Conservation (phyloP, 192 early-diverging fungal species). For the Chytriomyces sp. region DNA sequence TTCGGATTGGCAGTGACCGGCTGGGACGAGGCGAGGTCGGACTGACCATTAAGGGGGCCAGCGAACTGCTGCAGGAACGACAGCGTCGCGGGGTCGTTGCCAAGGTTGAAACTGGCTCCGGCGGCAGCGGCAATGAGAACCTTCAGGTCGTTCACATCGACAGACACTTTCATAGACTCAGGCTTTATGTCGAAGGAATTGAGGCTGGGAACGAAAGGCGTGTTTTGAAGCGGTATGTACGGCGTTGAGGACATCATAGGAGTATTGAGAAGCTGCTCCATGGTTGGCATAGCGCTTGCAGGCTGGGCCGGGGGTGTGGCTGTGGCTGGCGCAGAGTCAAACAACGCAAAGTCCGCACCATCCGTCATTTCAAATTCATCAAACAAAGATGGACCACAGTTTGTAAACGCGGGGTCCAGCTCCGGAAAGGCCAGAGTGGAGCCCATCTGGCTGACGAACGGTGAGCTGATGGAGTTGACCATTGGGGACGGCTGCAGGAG, state of each 20-base stretch:
- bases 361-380: conserved; percentile 16
- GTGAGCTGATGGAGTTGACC: conserved; percentile 1
- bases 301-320: not conserved
- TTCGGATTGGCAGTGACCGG: not conserved
- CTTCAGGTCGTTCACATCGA: conserved; percentile 24
- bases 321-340: not conserved
- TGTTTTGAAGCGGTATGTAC: conserved; percentile 22
- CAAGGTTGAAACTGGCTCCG: not conserved
- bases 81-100: not conserved
- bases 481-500: conserved; percentile 7
- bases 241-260: conserved; percentile 12
- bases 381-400: conserved; percentile 8
- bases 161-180: conserved; percentile 8
- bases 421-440: conserved; percentile 6
- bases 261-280: not conserved
- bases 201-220: conserved; percentile 17
- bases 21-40: not conserved
- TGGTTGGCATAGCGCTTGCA: not conserved
- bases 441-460: conserved; percentile 10
- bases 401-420: conserved; percentile 23
- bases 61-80: conserved; percentile 10
- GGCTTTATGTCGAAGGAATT: not conserved
- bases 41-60: not conserved
- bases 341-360: not conserved
- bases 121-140: conserved; percentile 1